Percentiles rank a stretch among this genome's conserved stretches.
These are phyloP conservation scores for Cladosporium cucumerinum DNA, from an alignment of 2,329 filamentous ascomycete species.

Conservation along the genomic window DNA sequence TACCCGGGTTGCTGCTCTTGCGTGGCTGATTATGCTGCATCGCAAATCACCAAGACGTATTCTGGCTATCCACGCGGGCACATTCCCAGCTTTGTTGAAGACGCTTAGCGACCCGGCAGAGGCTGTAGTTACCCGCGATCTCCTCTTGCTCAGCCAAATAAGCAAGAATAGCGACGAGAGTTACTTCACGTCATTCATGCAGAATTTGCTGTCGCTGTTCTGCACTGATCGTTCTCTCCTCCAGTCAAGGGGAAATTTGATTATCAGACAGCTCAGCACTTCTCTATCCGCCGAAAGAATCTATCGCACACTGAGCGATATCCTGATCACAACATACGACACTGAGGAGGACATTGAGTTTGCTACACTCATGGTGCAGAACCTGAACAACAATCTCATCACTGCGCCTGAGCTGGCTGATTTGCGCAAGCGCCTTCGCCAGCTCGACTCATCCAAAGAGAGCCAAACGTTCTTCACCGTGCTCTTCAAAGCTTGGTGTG, in stretches of 20 bases:
- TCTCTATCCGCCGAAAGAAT: slow-evolving; percentile 92
- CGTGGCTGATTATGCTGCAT: slow-evolving; percentile 97
- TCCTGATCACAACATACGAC: slow-evolving; percentile 42
- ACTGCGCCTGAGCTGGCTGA: slow-evolving; percentile 93
- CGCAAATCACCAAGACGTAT: slow-evolving; percentile 85
- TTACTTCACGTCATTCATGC: slow-evolving; percentile 98
- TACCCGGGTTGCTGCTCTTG: slow-evolving; percentile 86
- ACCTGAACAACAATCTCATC: slow-evolving; percentile 97
- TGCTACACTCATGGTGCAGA: slow-evolving; percentile 99
- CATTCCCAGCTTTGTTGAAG: slow-evolving; percentile 92
- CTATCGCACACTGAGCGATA: slow-evolving; percentile 91
- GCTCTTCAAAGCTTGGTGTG: slow-evolving; percentile 94
- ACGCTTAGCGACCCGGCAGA: slow-evolving; percentile 94
- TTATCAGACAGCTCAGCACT: slow-evolving; percentile 90
- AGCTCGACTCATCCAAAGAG: slow-evolving; percentile 85
- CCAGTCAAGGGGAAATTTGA: slow-evolving; percentile 90
- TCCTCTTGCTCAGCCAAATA: slow-evolving; percentile 92
- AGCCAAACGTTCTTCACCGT: slow-evolving; percentile 94
- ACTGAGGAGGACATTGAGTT: slow-evolving; percentile 76
- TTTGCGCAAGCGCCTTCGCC: slow-evolving; percentile 82
- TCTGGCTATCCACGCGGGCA: slow-evolving; percentile 92
- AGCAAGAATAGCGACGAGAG: slow-evolving; percentile 95
- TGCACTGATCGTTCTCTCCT: slow-evolving; percentile 88
- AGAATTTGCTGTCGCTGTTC: slow-evolving; percentile 90
- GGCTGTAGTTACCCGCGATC: slow-evolving; percentile 89